phyloP scores from a whole-genome alignment of 192 early-diverging fungal species.

The Dispira simplex region DNA sequence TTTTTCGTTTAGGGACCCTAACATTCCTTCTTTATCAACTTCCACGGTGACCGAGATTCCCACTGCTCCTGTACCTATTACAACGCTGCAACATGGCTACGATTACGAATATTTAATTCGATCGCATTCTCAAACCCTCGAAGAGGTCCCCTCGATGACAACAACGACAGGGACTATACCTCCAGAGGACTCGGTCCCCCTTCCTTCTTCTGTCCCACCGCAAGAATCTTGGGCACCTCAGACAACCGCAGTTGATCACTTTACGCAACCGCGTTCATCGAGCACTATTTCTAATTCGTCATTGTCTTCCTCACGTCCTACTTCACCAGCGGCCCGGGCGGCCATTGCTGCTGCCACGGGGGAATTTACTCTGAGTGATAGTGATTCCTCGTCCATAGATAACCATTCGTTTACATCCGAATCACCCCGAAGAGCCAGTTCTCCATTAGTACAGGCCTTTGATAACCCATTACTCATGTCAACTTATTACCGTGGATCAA shows the following conservation, averaged over 20 bases:
- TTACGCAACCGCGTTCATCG: background rate
- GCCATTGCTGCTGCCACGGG: background rate
- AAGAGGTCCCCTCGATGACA: too few relatives aligned
- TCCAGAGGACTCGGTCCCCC: too few relatives aligned
- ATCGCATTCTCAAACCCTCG: too few relatives aligned
- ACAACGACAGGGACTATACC: too few relatives aligned
- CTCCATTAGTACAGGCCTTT: too few relatives aligned
- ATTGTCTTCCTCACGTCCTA: constrained; percentile 4
- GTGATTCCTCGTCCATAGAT: constrained; percentile 3
- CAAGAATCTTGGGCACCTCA: too few relatives aligned
- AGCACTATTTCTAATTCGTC: background rate
- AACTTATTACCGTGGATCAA: background rate
- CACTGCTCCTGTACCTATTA: background rate
- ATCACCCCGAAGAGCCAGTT: too few relatives aligned
- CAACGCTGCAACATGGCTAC: background rate
- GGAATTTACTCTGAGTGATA: background rate
- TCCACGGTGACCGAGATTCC: background rate
- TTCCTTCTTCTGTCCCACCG: too few relatives aligned
- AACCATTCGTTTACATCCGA: too few relatives aligned
- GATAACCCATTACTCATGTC: constrained; percentile 1
- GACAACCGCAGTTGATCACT: background rate
- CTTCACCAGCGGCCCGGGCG: background rate
- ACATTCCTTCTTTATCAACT: background rate
- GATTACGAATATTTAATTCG: constrained; percentile 2
- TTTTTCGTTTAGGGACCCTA: background rate